A percentile compares a stretch with the other conserved stretches of the same genome.
Evolutionary conservation across 148 eudicot species (phyloP).

Genomic region (Heliosperma pusillum): DNA sequence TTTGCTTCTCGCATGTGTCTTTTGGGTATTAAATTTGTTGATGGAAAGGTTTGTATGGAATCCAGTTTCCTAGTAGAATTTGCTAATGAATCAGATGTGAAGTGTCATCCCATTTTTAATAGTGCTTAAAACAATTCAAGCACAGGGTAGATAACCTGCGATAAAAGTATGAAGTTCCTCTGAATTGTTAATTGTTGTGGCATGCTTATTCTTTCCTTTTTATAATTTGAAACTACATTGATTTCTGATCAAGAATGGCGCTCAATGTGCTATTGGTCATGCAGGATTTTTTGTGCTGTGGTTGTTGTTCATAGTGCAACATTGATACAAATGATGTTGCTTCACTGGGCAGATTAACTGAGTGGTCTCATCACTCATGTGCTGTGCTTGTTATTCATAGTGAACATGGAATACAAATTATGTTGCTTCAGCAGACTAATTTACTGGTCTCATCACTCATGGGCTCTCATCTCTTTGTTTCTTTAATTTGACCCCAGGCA

Average conservation of each 20-base stretch:
- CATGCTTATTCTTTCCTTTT: background rate
- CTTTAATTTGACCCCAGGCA: slow-evolving; percentile 48
- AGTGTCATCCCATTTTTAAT: background rate
- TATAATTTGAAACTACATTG: background rate
- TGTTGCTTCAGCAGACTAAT: background rate
- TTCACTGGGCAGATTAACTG: background rate
- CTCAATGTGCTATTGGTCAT: background rate
- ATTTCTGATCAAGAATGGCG: background rate
- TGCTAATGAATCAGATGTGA: background rate
- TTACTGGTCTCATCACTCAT: background rate
- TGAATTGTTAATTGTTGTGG: background rate
- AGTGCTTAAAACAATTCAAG: background rate
- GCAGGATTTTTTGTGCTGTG: background rate
- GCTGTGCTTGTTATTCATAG: background rate
- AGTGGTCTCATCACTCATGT: background rate
- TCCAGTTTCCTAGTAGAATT: no score
- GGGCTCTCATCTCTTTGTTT: slow-evolving; percentile 12
- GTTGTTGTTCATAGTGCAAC: background rate
- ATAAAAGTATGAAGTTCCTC: background rate
- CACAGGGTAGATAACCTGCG: background rate
- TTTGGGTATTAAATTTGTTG: background rate
- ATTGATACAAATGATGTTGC: background rate
- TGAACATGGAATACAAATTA: background rate
- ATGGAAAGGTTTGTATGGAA: background rate
- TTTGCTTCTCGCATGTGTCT: background rate